Evolutionary conservation across 2,329 filamentous ascomycete genomes (phyloP), one percentile per base, ranked within the genome.

Genomic region (Verticillium longisporum): DNA sequence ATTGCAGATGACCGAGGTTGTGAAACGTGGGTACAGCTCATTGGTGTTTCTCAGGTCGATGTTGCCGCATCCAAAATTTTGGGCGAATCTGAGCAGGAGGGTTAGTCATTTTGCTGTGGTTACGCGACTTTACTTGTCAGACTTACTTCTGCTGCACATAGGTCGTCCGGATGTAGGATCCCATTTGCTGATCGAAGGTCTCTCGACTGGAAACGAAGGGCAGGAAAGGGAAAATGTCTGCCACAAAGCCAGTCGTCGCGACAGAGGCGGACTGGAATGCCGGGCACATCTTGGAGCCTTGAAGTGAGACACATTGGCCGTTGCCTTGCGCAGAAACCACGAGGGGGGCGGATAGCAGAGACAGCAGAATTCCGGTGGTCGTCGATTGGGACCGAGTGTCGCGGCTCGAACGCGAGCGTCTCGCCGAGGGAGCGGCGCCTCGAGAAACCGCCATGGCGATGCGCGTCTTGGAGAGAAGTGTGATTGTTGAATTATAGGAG

Each of bases 1-100:
- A 80, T 96, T 98, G 82, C 95, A 99, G 66, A 99, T 83, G 65
- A 96, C 88, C 63, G 90, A 95, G 56, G 87, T 95, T 5, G 94
- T 96, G 76, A 94, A 99, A 68, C 95, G 89, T 57, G 95, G 94
- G 76, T 99, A 99, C 70, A 93, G 85, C 69, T 89, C 83, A 67
- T 86, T 88, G 4, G 92, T 88, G 72, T 96, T 90, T 61, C 85
- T 86, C 61, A 93, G 83, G 70, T 95, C 86, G 68, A 97, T 80
- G 64, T 84, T 83, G 56, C 84, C 81, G 73, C 95, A 99, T 61
- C 94, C 94, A 65, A 99, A 84, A 56, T 92, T 80, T 59, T 83
- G 80, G 73, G 90, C 83, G 75, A 94, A 99, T 79, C 94, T 98
- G 34, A 10, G n/a, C 56, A 33, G 14, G n/a, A 26, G 15, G 7